Conservation (phyloP, 2,329 filamentous ascomycete species). For the Colletotrichum ledebouriae region DNA sequence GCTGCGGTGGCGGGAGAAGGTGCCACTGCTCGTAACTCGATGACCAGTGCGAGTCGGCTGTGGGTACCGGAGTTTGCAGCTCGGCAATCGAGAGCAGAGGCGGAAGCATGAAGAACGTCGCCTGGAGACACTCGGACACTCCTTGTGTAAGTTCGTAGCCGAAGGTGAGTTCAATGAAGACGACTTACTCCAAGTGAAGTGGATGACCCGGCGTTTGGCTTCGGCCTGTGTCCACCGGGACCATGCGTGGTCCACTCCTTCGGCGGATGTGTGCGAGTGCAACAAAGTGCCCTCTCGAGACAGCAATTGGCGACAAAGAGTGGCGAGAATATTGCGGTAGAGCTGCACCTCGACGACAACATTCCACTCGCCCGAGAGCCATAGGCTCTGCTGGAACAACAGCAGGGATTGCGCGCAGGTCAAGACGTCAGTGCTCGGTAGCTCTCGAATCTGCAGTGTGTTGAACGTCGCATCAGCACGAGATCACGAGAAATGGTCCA, state of each 20-base stretch:
- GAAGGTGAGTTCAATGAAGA: background rate
- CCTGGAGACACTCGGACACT: background rate
- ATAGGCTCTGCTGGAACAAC: background rate
- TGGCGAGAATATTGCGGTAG: background rate
- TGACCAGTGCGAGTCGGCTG: conserved; percentile 13
- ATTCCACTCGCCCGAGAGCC: conserved; percentile 5
- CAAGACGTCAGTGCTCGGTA: background rate
- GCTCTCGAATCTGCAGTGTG: background rate
- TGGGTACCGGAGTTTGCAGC: conserved; percentile 14
- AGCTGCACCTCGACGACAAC: conserved; percentile 1
- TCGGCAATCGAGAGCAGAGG: conserved; percentile 5
- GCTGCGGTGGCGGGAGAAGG: conserved; percentile 10
- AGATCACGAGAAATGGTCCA: rapidly evolving
- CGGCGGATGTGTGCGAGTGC: background rate
- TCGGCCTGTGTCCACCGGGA: background rate
- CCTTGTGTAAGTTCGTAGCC: background rate
- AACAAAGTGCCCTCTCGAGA: conserved; percentile 1
- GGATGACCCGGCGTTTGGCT: background rate
- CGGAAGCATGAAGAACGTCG: background rate
- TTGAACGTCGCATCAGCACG: rapidly evolving
- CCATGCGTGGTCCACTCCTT: background rate
- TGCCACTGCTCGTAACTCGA: conserved; percentile 18
- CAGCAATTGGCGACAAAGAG: background rate
- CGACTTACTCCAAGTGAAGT: conserved; percentile 13
- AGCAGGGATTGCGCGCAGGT: background rate